Evolutionary conservation across 805 yeast genomes (phyloP).

Genomic region (Metschnikowia orientalis): DNA sequence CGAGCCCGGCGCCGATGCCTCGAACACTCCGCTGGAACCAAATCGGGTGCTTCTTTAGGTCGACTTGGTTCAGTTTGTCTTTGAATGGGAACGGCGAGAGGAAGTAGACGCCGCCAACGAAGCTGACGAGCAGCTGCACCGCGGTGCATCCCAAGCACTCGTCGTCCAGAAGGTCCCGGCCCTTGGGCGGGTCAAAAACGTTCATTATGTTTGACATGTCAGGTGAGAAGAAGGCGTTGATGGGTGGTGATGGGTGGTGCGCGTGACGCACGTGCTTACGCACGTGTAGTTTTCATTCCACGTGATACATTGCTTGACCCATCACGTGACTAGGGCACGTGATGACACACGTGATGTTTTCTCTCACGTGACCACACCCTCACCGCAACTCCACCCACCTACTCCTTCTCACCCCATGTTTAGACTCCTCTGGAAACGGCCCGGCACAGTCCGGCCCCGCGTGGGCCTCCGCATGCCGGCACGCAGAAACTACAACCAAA

Average conservation of each 20-base stretch:
- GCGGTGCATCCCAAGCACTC: constrained; percentile 69
- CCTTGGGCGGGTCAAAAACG: constrained; percentile 49
- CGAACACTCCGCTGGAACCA: constrained; percentile 63
- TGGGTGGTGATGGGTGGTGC: no score
- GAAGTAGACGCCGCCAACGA: constrained; percentile 62
- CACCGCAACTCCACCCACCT: background rate
- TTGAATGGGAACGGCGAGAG: constrained; percentile 52
- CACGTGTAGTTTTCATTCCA: no score
- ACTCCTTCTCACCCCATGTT: background rate
- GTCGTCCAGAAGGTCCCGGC: constrained; percentile 39
- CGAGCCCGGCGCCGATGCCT: constrained; percentile 48
- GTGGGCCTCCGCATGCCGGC: background rate
- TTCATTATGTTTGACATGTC: constrained; percentile 46
- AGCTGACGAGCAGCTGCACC: constrained; percentile 54
- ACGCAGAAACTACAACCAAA: constrained; percentile 13
- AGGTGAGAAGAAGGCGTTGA: background rate
- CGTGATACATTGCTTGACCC: background rate
- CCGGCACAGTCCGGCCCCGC: background rate
- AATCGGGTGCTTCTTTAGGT: constrained; percentile 36
- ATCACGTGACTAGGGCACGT: background rate
- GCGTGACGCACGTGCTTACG: no score
- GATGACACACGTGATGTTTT: background rate
- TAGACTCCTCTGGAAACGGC: background rate
- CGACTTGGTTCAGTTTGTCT: constrained; percentile 37
- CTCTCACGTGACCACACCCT: background rate